phyloP scores from a whole-genome alignment of 345 rosid species.

The Fremontodendron californicum region DNA sequence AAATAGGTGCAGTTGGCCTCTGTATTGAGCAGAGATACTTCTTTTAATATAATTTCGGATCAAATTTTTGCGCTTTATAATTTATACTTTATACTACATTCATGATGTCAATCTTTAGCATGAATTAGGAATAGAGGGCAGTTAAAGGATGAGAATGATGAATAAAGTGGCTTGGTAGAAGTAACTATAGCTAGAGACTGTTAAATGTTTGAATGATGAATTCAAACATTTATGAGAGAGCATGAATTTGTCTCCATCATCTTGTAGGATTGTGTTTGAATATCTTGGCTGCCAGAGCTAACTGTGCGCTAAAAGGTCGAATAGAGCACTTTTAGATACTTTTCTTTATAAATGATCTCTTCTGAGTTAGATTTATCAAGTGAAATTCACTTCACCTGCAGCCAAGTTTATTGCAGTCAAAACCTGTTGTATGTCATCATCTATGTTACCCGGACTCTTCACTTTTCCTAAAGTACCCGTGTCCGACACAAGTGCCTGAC shows the following conservation, averaged over 20 bases:
- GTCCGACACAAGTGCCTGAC: too few relatives aligned
- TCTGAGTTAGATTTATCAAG: neutral
- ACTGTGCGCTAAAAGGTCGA: neutral
- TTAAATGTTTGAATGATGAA: neutral
- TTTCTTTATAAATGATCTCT: neutral
- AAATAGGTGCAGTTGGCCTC: slow-evolving; percentile 37
- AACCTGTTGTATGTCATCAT: neutral
- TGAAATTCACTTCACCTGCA: neutral
- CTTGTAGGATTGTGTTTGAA: neutral
- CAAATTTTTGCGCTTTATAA: neutral
- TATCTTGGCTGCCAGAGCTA: neutral
- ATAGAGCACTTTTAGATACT: neutral
- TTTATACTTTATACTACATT: neutral
- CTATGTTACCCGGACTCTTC: too few relatives aligned
- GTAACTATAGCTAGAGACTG: neutral
- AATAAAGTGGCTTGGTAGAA: neutral
- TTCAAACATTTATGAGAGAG: neutral
- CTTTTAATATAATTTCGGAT: neutral
- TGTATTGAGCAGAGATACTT: neutral
- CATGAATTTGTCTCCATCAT: neutral
- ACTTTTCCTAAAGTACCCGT: too few relatives aligned
- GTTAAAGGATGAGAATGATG: neutral
- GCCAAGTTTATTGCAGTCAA: neutral
- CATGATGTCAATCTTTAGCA: neutral
- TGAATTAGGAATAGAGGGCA: neutral